Evolutionary conservation across 306 rosid genomes (phyloP), one percentile per base, ranked within the genome.

Genomic region (Hippophae rhamnoides): DNA sequence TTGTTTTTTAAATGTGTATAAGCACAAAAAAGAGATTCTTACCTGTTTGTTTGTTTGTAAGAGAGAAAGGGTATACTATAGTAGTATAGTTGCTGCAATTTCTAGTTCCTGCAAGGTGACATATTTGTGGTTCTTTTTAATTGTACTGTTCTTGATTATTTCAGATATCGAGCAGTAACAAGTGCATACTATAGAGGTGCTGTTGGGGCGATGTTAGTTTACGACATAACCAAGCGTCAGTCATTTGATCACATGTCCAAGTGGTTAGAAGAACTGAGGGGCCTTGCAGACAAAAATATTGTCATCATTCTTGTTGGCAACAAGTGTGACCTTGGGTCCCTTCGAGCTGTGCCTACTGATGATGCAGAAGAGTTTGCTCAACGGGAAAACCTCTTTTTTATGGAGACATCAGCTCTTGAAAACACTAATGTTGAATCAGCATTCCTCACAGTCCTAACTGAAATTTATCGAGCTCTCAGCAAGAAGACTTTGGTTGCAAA

Each of bases 111-210:
- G 4, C n/a, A 12, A 49, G 14, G 0, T 13, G 14, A 49, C 12
- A 49, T 12, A 45, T 43, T 7, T 47, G 53, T 51, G 44, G 12
- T 63, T 45, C 42, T 42, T 2, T 54, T 64, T 51, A 69, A 43
- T 70, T 73, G 54, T 60, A 60, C 57, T 75, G 44, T 59, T 66
- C 56, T 40, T 46, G 55, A 68, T 68, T 52, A 57, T 81, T 57
- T 67, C 80, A 87, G 98, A 76, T 92, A 92, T 74, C 84, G 90
- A 65, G 99, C 99, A 3, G 90, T 92, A 79, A 92, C 99, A 45
- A 84, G 90, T 52, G 99, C 99, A 7, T 92, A 92, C 69, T 92
- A 92, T 66, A 81, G 99, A 73, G 99, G 99, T 42, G 94, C 96
- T 23, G 90, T 74, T 6, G 99, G 99, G 6, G 96, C 99, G 0